phyloP scores from a whole-genome alignment of 2,329 filamentous ascomycete species.

The Stenocarpella maydis region DNA sequence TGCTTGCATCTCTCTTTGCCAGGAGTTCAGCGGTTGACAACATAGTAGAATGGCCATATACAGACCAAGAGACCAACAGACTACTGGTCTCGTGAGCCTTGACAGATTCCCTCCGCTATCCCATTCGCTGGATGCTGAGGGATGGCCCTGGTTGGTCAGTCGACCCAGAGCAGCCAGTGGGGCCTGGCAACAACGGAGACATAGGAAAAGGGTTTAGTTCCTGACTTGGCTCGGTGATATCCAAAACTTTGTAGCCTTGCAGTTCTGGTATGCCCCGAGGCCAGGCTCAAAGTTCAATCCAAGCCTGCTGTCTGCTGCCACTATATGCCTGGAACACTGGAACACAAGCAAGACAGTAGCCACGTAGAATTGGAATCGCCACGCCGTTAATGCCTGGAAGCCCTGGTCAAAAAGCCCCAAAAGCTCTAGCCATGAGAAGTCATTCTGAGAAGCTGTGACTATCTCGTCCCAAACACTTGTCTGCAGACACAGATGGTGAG shows the following conservation, averaged over 20 bases:
- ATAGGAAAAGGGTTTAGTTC: not conserved
- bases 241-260: too few species aligned
- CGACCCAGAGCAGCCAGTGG: not conserved
- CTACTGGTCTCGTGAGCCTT: not conserved
- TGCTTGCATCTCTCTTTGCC: not conserved
- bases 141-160: not conserved
- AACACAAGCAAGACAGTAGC: not conserved
- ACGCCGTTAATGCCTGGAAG: not conserved
- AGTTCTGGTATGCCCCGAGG: not conserved
- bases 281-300: not conserved
- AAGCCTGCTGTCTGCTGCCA: not conserved
- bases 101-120: not conserved
- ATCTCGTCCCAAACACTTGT: not conserved
- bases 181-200: not conserved
- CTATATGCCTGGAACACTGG: not conserved
- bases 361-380: not conserved
- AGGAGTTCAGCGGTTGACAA: not conserved
- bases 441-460: not conserved
- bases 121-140: not conserved
- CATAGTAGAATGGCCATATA: not conserved
- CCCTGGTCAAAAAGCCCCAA: too few species aligned
- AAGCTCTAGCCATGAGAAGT: not conserved
- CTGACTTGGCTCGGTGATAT: not conserved
- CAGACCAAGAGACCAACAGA: not conserved
- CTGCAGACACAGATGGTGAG: not conserved